These are phyloP conservation scores for Leptosphaerulina australis DNA, from an alignment of 2,329 filamentous ascomycete species.

Conservation along the genomic window DNA sequence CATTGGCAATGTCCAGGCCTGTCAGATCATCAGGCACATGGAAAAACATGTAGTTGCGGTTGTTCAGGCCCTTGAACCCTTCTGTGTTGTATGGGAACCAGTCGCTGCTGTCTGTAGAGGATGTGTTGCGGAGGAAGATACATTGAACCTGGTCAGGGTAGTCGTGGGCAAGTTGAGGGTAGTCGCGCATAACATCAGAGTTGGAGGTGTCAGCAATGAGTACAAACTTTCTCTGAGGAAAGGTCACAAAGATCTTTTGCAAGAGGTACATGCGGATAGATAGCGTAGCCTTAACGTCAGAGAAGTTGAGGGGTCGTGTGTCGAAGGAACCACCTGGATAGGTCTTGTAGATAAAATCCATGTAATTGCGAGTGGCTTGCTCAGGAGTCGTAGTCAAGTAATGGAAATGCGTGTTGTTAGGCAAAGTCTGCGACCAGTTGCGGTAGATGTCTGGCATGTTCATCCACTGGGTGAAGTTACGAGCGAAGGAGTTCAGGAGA, in stretches of 20 bases:
- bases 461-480: conserved; percentile 72
- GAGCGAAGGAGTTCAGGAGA: conserved; percentile 76
- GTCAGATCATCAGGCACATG: conserved; percentile 70
- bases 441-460: conserved; percentile 82
- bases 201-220: conserved; percentile 79
- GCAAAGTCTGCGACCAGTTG: conserved; percentile 72
- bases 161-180: conserved; percentile 65
- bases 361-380: conserved; percentile 77
- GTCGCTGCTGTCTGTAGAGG: conserved; percentile 68
- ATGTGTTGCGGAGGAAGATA: conserved; percentile 77
- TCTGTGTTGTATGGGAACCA: conserved; percentile 77
- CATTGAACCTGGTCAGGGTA: conserved; percentile 76
- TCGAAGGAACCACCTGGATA: conserved; percentile 81
- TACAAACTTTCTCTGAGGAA: conserved; percentile 75
- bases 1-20: conserved; percentile 69
- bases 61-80: conserved; percentile 70
- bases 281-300: conserved; percentile 73
- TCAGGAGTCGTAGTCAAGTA: conserved; percentile 83
- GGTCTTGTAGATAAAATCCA: conserved; percentile 78
- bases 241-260: conserved; percentile 74
- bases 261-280: conserved; percentile 73
- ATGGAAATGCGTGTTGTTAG: conserved; percentile 73
- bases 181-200: conserved; percentile 73
- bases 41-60: conserved; percentile 81
- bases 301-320: conserved; percentile 76